Evolutionary conservation across 345 rosid species (phyloP).

Genomic region (Arabidopsis suecica): DNA sequence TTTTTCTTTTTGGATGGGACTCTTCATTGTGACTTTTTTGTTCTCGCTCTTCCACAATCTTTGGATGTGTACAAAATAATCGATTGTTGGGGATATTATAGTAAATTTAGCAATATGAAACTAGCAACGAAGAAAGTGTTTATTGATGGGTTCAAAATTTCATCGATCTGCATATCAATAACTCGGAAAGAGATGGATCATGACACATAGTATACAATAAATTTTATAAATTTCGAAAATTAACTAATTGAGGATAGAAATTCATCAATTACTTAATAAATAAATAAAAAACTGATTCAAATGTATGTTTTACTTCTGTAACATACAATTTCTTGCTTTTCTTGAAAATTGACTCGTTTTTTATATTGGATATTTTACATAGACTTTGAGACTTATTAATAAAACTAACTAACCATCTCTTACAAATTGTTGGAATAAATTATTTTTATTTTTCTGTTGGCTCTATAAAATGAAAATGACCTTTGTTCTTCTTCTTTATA

Average conservation of each 20-base stretch:
- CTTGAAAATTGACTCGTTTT: neutral
- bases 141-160: slow-evolving; percentile 17
- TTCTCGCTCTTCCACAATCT: slow-evolving; percentile 32
- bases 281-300: neutral
- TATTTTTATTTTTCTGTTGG: neutral
- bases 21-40: slow-evolving; percentile 20
- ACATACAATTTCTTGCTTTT: neutral
- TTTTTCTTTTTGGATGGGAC: slow-evolving; percentile 35
- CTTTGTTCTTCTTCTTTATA: neutral
- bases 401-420: slow-evolving; percentile 3
- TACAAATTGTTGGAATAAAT: neutral
- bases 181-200: slow-evolving; percentile 16
- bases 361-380: slow-evolving; percentile 1
- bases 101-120: slow-evolving; percentile 14
- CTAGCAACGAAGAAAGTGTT: neutral
- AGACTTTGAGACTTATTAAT: neutral
- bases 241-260: neutral
- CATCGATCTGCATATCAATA: slow-evolving; percentile 13
- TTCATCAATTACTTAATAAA: too few species aligned
- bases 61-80: slow-evolving; percentile 38
- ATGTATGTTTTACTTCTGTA: neutral
- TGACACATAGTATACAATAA: neutral
- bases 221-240: neutral
- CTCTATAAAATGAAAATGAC: neutral
- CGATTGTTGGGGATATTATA: neutral